Base-by-base conservation (phyloP, 768 basidiomycete genomes). In the Boletus subparvulus region DNA sequence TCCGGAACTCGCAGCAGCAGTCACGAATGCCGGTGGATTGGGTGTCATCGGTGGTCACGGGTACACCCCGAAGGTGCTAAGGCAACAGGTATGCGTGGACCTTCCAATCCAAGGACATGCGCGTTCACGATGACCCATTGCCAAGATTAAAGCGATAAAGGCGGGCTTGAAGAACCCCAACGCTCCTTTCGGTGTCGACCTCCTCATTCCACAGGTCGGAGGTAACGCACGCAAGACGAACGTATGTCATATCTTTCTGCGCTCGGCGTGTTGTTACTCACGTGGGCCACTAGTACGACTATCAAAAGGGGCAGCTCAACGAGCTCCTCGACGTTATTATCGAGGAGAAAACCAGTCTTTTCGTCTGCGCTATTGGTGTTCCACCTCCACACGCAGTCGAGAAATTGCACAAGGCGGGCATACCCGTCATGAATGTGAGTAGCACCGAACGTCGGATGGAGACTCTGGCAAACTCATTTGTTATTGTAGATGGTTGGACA, bases 31-130 rank as follows among this genome's bases (percentile, higher is more conserved):
- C 28, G 94, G 94, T 47, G 94, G 94, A 50, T 64, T 97, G 42
- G 94, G 94, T 60, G 92, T 96, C 50, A 92, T 98, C 58, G 94
- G 94, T 37, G 94, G 94, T 52, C 78, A 89, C 33, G 91, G 91
- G 0, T 94, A 88, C 69, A 92, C 92, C 3, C 90, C 90, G 21
- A 90, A 88, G 71, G 78, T 90, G 49, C 80, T 94, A 24, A 83
- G 87, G 43, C 77, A 82, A 63, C 92, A 93, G 79, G 91, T 90
- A 59, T 55, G 78, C 36, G 11, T n/a, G 24, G 39, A 47, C 1
- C 7, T 32, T n/a, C 13, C 26, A 21, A 26, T 10, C 2, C 47
- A 41, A 43, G 28, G 26, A 35, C 14, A 12, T 37, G 24, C 19
- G 4, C 14, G 3, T 56, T 65, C 13, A 67, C 33, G 52, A 56